Conservation (phyloP, 495 filamentous ascomycete species). For the Annulohypoxylon maeteangense region DNA sequence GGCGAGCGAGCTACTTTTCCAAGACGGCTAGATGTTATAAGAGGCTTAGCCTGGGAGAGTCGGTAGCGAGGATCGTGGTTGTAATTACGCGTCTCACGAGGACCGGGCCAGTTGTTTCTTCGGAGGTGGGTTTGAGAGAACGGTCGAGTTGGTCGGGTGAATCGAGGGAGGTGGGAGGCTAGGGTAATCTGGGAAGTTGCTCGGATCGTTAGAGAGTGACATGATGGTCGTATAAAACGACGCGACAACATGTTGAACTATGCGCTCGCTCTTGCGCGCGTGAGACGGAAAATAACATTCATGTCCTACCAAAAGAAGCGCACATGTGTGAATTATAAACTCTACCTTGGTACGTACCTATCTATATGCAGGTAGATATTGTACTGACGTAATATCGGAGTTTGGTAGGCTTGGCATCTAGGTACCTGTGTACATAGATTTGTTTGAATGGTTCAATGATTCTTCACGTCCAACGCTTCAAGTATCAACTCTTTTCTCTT, state of each 20-base stretch:
- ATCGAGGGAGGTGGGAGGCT: slow-evolving; percentile 6
- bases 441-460: no score
- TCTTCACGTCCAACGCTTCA: no score
- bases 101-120: slow-evolving; percentile 39
- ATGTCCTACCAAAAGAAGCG: background rate
- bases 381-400: background rate
- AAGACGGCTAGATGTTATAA: slow-evolving; percentile 49
- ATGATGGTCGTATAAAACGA: slow-evolving; percentile 21
- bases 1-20: slow-evolving; percentile 41
- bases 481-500: background rate
- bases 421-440: no score
- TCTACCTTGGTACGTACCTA: no score
- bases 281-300: background rate
- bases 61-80: slow-evolving; percentile 40
- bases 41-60: slow-evolving; percentile 51
- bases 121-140: slow-evolving; percentile 40
- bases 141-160: slow-evolving; percentile 23
- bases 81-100: slow-evolving; percentile 33
- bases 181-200: background rate
- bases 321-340: no score
- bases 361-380: background rate
- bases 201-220: slow-evolving; percentile 13
- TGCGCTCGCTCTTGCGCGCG: background rate
- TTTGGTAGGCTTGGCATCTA: background rate
- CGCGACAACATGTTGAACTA: slow-evolving; percentile 29